A percentile compares a stretch with the other conserved stretches of the same genome.
Evolutionary conservation across 148 eudicot species (phyloP).

Genomic region (Chenopodium berlandieri): DNA sequence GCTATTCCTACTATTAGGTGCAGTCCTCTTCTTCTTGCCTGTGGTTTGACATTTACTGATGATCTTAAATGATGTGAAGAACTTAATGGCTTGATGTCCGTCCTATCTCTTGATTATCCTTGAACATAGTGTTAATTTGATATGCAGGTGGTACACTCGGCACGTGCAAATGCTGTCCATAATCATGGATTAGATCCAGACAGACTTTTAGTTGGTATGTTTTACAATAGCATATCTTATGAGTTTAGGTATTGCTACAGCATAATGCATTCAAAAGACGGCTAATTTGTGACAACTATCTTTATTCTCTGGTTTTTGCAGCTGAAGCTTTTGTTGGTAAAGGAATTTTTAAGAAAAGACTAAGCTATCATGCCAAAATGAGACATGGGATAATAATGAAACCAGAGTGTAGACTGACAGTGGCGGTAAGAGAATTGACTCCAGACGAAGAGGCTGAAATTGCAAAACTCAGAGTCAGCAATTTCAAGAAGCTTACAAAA

Average conservation of each 20-base stretch:
- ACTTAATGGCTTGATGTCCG: background rate
- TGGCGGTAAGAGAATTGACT: constrained; percentile 81
- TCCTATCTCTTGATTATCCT: background rate
- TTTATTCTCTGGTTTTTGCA: constrained; percentile 24
- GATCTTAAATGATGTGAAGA: background rate
- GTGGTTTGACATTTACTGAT: background rate
- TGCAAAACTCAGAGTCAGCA: constrained; percentile 70
- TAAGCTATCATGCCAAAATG: constrained; percentile 64
- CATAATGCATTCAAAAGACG: background rate
- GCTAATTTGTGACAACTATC: background rate
- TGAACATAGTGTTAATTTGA: background rate
- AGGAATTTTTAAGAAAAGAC: constrained; percentile 58
- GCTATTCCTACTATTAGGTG: too few species aligned
- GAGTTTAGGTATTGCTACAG: background rate
- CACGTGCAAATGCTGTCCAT: constrained; percentile 92
- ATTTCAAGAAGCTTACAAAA: constrained; percentile 73
- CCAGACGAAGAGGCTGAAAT: constrained; percentile 80
- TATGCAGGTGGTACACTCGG: constrained; percentile 94
- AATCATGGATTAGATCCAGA: constrained; percentile 81
- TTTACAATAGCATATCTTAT: background rate
- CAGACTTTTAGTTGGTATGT: constrained; percentile 86
- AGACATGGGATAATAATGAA: constrained; percentile 57
- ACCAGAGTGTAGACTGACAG: constrained; percentile 89
- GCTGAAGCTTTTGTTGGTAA: constrained; percentile 96
- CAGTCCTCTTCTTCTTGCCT: too few species aligned